Base-by-base conservation (phyloP, 2,329 filamentous ascomycete genomes). In the Penicillium sp. region DNA sequence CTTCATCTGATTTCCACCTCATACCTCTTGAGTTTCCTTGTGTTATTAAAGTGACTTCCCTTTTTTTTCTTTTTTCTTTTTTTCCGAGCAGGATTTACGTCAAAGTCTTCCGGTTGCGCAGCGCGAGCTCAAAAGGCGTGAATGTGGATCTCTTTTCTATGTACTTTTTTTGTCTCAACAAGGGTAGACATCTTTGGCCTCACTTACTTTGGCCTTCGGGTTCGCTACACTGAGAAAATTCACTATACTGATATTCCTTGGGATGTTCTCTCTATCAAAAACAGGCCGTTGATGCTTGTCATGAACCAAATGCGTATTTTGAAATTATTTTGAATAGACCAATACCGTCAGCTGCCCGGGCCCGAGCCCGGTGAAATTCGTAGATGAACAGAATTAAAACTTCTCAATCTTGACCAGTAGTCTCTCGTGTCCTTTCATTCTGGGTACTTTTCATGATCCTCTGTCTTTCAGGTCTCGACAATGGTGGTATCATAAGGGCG, bases 1-100 rank as follows among this genome's bases (percentile, higher is more conserved):
- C 58, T 70, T 80, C 49, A 50, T 74, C 51, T 75, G 65, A 72
- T 63, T 53, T 57, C 50, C 15, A 59, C 60, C 61, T 57, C 63
- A 64, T 69, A 69, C 61, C 62, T 66, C 59, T 56, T 58, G 54
- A 60, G 58, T 63, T 63, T 64, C 62, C 49, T 63, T 61, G 55
- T 65, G 56, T 66, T 60, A 61, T 61, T 63, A 63, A 66, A 68
- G 58, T 66, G 61, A 60, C 15, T 29, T 5, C 17, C 10, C 18
- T 29, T 42, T 30, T 42, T 30, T 29, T 20, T 10, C 26, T 27
- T 27, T n/a, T 13, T n/a, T 42, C n/a, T 42, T 42, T 42, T 42
- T 57, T 59, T 56, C 55, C 52, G 32, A 49, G 43, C 52, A 54
- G 63, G 20, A 59, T 45, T 56, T 55, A 61, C 36, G 56, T 53